These are phyloP conservation scores for Pseudogymnoascus sp. DNA, from an alignment of 2,329 filamentous ascomycete genomes.

Conservation along the genomic window DNA sequence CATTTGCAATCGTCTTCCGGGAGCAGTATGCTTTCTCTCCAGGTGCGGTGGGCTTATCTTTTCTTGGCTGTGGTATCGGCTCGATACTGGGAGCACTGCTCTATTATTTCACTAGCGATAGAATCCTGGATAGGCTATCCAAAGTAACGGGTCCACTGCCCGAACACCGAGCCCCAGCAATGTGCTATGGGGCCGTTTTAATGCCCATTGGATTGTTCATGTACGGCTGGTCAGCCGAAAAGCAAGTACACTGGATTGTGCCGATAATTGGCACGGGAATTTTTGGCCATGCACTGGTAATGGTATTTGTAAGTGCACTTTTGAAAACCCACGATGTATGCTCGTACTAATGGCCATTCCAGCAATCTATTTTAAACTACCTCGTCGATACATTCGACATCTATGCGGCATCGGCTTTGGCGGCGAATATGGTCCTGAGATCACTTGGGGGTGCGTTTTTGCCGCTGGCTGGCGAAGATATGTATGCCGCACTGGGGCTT, in stretches of 20 bases:
- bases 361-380: conserved; percentile 38
- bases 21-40: conserved; percentile 37
- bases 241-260: conserved; percentile 48
- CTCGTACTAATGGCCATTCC: not conserved
- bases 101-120: conserved; percentile 19
- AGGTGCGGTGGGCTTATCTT: conserved; percentile 38
- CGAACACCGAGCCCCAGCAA: conserved; percentile 45
- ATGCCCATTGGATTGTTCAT: conserved; percentile 48
- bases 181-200: conserved; percentile 46
- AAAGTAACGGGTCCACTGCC: conserved; percentile 23
- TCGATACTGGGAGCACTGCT: conserved; percentile 28
- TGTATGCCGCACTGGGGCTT: conserved; percentile 37
- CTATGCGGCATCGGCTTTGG: conserved; percentile 43
- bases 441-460: conserved; percentile 56
- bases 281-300: conserved; percentile 44
- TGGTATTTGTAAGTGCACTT: conserved; percentile 32
- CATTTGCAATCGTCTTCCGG: conserved; percentile 26
- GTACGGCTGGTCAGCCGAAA: conserved; percentile 52
- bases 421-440: conserved; percentile 55
- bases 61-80: conserved; percentile 40
- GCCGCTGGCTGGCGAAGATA: conserved; percentile 49
- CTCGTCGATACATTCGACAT: conserved; percentile 38
- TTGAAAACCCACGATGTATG: conserved; percentile 18
- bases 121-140: conserved; percentile 10
- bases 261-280: conserved; percentile 51